Base-by-base conservation (phyloP, 2,329 filamentous ascomycete species). In the Fusarium sp. region DNA sequence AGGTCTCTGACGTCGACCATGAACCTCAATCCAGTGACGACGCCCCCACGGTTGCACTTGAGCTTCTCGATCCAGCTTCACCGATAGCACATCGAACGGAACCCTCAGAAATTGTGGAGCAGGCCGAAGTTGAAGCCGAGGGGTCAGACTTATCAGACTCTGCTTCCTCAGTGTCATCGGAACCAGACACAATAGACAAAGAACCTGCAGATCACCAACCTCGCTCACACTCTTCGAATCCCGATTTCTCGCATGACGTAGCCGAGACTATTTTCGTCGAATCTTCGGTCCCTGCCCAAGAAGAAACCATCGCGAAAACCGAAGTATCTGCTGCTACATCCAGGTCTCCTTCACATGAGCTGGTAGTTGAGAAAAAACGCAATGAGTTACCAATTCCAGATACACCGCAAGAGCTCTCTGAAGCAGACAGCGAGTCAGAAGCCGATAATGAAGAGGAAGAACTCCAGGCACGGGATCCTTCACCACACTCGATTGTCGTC, bases 371-470 rank as follows among this genome's bases (percentile, higher is more conserved):
- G 37, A 33, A 54, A 42, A 46, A 44, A 13, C 26, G 42, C n/a
- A n/a, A 18, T 16, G 18, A 54, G 10, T 16, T n/a, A 12, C 18
- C n/a, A 23, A 31, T 31, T 8, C 40, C 30, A 1, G 36, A 41
- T 40, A 30, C n/a, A 44, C 18, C 28, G 8, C 34, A 15, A 15
- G 40, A 36, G 12, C 34, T 30, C n/a, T 44, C 37, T 11, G 58
- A 65, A 26, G 20, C 50, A 15, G 64, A 68, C 4, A 68, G 45
- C 23, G 64, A 67, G 20, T 31, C 47, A 11, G 42, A 68, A 40
- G 46, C 12, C 38, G 50, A 56, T 13, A 23, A 26, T 16, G 33
- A 20, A 15, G 40, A 68, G 18, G 38, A 30, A 23, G 40, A 38
- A 26, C 30, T 20, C 37, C 54, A 26, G 31, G 16, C 9, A 23